Base-by-base conservation (phyloP, 257 asterid genomes). In the Nicotiana undulata region DNA sequence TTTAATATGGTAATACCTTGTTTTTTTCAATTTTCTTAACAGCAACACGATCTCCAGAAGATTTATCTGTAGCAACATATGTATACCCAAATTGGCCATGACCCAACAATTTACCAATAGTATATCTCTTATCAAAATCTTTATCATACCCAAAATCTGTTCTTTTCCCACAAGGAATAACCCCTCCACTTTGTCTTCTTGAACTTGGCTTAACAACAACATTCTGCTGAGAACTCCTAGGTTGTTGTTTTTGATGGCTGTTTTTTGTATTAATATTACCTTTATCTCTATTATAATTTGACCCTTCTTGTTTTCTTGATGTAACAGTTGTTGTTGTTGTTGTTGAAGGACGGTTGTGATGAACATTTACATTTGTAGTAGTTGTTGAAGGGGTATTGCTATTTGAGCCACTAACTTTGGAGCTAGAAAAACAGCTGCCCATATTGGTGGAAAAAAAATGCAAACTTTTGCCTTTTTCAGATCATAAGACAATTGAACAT, bases 41-140 rank as follows among this genome's bases (percentile, higher is more conserved):
- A 37, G 99, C 99, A 83, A 96, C 99, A 29, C 99, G 98, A 90
- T 96, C 97, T 22, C 98, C 98, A 85, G 86, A 89, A 32, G 89
- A 86, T 90, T 90, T 94, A 79, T 96, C 97, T 34, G 90, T 88
- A 22, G 97, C 99, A 85, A 92, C 97, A 86, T 91, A 96, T 5
- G 99, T 96, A 82, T 96, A 94, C 2, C 99, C 99, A 82, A 96
- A 96, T 88, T 94, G 99, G 58, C 99, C 99, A 82, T 96, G 99
- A 7, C 99, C 99, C 90, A 94, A 83, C 88, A 96, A 86, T 86
- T 92, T 94, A 66, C 99, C 99, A 72, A 90, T 89, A 12, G 89
- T 91, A 83, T 91, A 96, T 84, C 88, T 87, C 84, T 67, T 79
- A 60, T 90, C 92, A 82, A 96, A 96, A 90, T 96, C 98, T 89